phyloP scores from a whole-genome alignment of 805 yeast species.

The Candida tibetensis region DNA sequence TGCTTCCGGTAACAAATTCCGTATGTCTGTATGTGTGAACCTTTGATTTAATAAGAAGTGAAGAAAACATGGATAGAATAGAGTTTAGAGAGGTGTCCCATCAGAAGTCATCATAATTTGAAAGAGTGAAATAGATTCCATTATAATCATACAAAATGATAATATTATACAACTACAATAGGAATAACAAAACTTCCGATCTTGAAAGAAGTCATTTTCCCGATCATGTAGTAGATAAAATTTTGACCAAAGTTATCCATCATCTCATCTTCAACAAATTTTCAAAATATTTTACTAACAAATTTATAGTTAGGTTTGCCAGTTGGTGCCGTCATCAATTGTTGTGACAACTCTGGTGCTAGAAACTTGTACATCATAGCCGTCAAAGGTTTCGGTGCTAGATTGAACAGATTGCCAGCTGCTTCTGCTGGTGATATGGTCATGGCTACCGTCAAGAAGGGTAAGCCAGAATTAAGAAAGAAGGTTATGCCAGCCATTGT shows the following conservation, averaged over 20 bases:
- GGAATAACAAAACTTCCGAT: too few species aligned
- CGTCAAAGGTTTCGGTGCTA: slow-evolving; percentile 99
- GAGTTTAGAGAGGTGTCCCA: too few species aligned
- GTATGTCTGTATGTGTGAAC: slow-evolving; percentile 87
- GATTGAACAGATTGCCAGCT: slow-evolving; percentile 99
- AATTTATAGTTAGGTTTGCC: slow-evolving; percentile 89
- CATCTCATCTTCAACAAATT: background rate
- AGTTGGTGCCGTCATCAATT: slow-evolving; percentile 99
- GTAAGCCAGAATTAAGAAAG: slow-evolving; percentile 99
- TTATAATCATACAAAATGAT: too few species aligned
- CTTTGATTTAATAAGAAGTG: background rate
- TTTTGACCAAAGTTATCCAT: too few species aligned
- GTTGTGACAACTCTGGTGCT: slow-evolving; percentile 99
- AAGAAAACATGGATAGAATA: too few species aligned
- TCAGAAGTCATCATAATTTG: too few species aligned
- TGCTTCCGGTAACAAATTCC: slow-evolving; percentile 99
- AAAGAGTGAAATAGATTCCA: too few species aligned
- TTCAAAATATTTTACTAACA: slow-evolving; percentile 24
- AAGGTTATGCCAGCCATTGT: slow-evolving; percentile 99
- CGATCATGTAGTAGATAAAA: too few species aligned
- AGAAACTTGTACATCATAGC: slow-evolving; percentile 98
- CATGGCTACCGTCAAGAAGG: slow-evolving; percentile 99
- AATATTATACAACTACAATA: too few species aligned
- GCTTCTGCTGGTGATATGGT: slow-evolving; percentile 99
- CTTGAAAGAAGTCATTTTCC: too few species aligned